A percentile compares a stretch with the other conserved stretches of the same genome.
Conservation (phyloP, 768 basidiomycete species). For the Collybia sordida region DNA sequence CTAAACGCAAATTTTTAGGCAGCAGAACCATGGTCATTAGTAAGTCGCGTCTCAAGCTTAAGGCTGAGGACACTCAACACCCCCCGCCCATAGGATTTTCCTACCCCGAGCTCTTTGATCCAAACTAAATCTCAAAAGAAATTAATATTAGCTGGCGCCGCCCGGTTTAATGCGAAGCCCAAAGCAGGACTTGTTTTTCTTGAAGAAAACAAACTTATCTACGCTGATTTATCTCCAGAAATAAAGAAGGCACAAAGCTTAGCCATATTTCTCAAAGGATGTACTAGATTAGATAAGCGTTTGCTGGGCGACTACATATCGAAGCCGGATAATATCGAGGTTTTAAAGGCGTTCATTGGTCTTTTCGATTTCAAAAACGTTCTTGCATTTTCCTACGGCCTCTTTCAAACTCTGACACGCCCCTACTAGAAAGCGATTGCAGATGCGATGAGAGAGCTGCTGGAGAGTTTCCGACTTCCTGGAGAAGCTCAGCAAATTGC, state of each 20-base stretch:
- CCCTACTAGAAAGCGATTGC: conserved; percentile 80
- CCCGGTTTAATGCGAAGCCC: conserved; percentile 90
- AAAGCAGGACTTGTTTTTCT: conserved; percentile 88
- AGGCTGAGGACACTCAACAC: neutral
- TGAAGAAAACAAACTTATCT: conserved; percentile 91
- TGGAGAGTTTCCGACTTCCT: conserved; percentile 92
- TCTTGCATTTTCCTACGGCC: conserved; percentile 22
- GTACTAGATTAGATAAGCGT: conserved; percentile 87
- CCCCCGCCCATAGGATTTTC: conserved; percentile 43
- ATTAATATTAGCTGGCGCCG: conserved; percentile 77
- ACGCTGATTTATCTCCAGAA: conserved; percentile 56
- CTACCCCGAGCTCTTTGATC: conserved; percentile 55
- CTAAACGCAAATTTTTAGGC: conserved; percentile 27
- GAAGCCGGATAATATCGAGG: conserved; percentile 79
- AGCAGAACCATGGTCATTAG: conserved; percentile 61
- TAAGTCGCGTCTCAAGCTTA: conserved; percentile 28
- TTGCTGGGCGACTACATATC: conserved; percentile 92
- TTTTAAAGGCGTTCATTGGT: conserved; percentile 84
- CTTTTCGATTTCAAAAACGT: conserved; percentile 91
- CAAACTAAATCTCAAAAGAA: conserved; percentile 84
- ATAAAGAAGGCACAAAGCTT: conserved; percentile 65
- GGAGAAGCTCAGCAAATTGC: conserved; percentile 94
- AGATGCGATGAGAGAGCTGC: conserved; percentile 92
- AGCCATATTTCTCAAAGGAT: conserved; percentile 83
- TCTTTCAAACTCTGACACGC: neutral